Evolutionary conservation across 371 early-diverging fungal genomes (phyloP), one percentile per base, ranked within the genome.

Genomic region (Actinomucor elegans): DNA sequence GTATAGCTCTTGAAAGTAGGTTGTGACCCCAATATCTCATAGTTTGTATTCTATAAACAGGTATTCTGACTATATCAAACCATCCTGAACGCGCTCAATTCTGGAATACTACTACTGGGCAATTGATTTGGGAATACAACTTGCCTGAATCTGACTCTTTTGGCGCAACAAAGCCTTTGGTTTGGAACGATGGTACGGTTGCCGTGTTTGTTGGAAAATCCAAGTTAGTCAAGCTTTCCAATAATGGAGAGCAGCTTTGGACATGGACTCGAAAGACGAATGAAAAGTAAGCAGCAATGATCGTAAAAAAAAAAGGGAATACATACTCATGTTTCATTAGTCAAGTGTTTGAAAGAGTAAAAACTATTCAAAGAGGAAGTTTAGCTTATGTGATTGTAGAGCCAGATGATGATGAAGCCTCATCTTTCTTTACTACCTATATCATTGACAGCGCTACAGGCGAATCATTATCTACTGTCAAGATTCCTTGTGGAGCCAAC

Each of bases 71-170:
- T 7, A 49, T 81, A 20, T 61, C 77, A 1, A 71, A 71, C 20
- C 34, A 66, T 5, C 55, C 71, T 41, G 55, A 70, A 28, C 74
- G 69, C 35, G 63, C 67, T 18, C 83, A 84, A 23, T 64, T 80
- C 33, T 79, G 78, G 72, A 75, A 79, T 28, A 59, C 66, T 15
- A 62, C 66, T 42, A 55, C 56, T 14, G 53, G 56, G n/a, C 47
- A 45, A 26, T 53, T 66, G 12, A 33, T 59, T 10, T 65, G 62
- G 59, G 65, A 69, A 28, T 33, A 58, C 20, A 32, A 27, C 15
- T 35, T 59, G 12, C 37, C 46, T 21, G 18, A 52, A 32, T 33
- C 46, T 15, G 53, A 51, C 28, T 3, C 6, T 0, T 53, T 42
- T 34, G 59, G 48, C 8, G 40, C 23, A 12, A 14, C 47, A 1